These are phyloP conservation scores for Chaetoceros muelleri DNA, from an alignment of 108 stramenopile genomes.

Conservation along the genomic window DNA sequence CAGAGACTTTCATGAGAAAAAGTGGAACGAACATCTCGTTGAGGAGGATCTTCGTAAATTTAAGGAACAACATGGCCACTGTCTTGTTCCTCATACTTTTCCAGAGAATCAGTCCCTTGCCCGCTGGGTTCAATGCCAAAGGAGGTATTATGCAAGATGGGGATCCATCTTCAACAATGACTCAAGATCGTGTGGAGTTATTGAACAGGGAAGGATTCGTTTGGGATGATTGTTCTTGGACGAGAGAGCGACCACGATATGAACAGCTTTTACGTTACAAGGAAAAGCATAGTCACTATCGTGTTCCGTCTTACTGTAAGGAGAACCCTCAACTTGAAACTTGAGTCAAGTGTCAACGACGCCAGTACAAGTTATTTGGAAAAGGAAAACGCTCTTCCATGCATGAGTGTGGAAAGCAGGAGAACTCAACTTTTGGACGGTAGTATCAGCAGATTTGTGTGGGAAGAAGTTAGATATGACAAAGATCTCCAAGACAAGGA, in stretches of 20 bases:
- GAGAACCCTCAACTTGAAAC: slow-evolving; percentile 18
- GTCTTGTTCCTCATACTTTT: slow-evolving; percentile 25
- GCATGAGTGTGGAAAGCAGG: slow-evolving; percentile 27
- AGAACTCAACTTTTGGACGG: too few relatives aligned
- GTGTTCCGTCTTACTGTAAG: slow-evolving; percentile 13
- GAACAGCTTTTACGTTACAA: slow-evolving; percentile 20
- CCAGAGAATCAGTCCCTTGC: slow-evolving; percentile 24
- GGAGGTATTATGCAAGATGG: slow-evolving; percentile 22
- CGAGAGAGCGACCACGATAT: slow-evolving; percentile 20
- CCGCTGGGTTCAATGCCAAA: slow-evolving; percentile 28
- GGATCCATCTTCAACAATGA: slow-evolving; percentile 30
- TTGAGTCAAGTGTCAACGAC: slow-evolving; percentile 38
- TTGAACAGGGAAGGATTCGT: slow-evolving; percentile 38
- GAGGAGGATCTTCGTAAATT: slow-evolving; percentile 10
- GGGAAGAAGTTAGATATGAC: too few relatives aligned
- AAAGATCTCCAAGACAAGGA: too few relatives aligned
- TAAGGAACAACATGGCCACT: slow-evolving; percentile 16
- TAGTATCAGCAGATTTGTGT: too few relatives aligned
- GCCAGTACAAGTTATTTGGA: slow-evolving; percentile 34
- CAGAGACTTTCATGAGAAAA: background rate
- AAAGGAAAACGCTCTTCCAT: slow-evolving; percentile 27
- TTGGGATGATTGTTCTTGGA: slow-evolving; percentile 35
- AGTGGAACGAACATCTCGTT: slow-evolving; percentile 15
- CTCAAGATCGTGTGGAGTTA: slow-evolving; percentile 19
- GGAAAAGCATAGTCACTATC: slow-evolving; percentile 15